Base-by-base conservation (phyloP, 768 basidiomycete genomes). In the Panaeolus cyanescens region DNA sequence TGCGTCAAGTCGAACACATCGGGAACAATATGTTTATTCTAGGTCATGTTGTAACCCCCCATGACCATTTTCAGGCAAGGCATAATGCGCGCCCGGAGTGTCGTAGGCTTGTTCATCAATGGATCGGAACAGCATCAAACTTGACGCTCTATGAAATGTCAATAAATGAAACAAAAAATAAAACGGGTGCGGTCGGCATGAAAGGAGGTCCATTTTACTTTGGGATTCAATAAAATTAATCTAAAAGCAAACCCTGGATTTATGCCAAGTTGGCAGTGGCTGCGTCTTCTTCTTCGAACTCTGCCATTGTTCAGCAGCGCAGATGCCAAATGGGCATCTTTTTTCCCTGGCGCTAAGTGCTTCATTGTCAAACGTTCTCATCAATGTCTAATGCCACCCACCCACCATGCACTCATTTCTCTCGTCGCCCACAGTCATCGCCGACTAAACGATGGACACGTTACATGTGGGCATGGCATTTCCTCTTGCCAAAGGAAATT, bases 261-360 rank as follows among this genome's bases (percentile, higher is more conserved):
- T 50, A 4, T 50, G 45, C 45, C 45, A 50, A 28, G 45, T 50
- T 50, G 45, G 22, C 45, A 50, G 45, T 13, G 45, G 45, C 6
- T 50, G 45, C 45, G 25, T 50, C 25, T 20, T 20, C 22, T 50
- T 50, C 15, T 25, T 28, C 45, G n/a, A n/a, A n/a, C 45, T 50
- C 9, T 50, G 45, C 45, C 45, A 28, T 28, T 25, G 45, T 50
- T 50, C 45, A 50, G 8, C 25, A 28, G 19, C 25, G 19, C 13
- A 50, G 30, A 50, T 28, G 6, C 45, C 25, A 28, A 50, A 50
- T 50, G 45, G 45, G 45, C 45, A 50, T 50, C 25, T 50, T 28
- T 50, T 50, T 50, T 50, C 45, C 45, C 45, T 50, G 45, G 45
- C 45, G 45, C 45, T 50, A 50, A 50, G 45, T 50, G 22, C 15